phyloP scores from a whole-genome alignment of 805 yeast genomes.

The Phaffomyces thermotolerans region DNA sequence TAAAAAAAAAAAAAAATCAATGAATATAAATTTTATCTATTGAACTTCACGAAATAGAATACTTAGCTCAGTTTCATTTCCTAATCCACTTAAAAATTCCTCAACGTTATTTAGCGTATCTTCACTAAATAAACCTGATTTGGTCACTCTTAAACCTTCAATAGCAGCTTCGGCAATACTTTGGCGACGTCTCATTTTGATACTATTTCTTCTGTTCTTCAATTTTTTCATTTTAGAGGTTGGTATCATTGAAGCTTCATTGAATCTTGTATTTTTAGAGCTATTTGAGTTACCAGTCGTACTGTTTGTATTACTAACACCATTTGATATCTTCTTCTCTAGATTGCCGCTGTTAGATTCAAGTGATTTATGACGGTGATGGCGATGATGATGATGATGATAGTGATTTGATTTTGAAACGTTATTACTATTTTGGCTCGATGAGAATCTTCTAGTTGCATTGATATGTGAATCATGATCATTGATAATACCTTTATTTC shows the following conservation, averaged over 20 bases:
- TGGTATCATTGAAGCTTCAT: conserved; percentile 17
- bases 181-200: conserved; percentile 47
- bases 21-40: background rate
- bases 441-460: conserved; percentile 22
- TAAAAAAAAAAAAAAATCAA: background rate
- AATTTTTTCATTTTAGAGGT: conserved; percentile 11
- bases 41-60: conserved; percentile 27
- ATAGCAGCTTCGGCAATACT: conserved; percentile 68
- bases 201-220: conserved; percentile 17
- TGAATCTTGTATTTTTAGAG: conserved; percentile 11
- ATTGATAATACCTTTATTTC: conserved; percentile 59
- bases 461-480: conserved; percentile 23
- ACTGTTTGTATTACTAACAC: no score
- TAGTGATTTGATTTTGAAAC: background rate
- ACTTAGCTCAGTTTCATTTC: conserved; percentile 34
- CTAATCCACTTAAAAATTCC: conserved; percentile 51
- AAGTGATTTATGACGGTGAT: background rate
- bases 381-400: no score
- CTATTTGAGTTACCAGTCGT: background rate
- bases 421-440: conserved; percentile 1
- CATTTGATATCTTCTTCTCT: conserved; percentile 3
- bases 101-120: conserved; percentile 69
- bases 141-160: conserved; percentile 70
- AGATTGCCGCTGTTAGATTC: background rate
- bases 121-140: conserved; percentile 70